phyloP scores from a whole-genome alignment of 768 basidiomycete genomes.

The Epithele typhae region DNA sequence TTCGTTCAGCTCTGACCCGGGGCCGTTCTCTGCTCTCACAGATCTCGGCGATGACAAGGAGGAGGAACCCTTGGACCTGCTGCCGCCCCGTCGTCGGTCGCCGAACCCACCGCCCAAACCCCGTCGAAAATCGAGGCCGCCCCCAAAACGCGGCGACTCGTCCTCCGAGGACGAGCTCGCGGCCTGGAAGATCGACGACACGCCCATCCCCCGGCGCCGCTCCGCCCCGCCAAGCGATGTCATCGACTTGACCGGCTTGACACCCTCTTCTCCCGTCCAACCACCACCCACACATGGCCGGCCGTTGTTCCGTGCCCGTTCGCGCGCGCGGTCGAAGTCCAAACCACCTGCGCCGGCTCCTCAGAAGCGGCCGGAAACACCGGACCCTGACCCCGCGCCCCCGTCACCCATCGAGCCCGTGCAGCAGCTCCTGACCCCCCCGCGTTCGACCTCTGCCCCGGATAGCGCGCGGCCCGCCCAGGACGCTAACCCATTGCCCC shows the following conservation, averaged over 20 bases:
- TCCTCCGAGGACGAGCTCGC: constrained; percentile 25
- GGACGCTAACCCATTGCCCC: background rate
- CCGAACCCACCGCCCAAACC: background rate
- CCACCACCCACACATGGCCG: constrained; percentile 1
- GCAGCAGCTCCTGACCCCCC: constrained; percentile 15
- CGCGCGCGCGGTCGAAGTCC: constrained; percentile 5
- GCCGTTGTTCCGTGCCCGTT: background rate
- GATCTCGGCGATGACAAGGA: constrained; percentile 12
- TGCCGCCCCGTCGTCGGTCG: too few relatives aligned
- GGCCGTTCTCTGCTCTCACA: too few relatives aligned
- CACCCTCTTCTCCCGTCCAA: constrained; percentile 5
- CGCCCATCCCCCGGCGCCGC: constrained; percentile 6
- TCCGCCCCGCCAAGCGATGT: constrained; percentile 4
- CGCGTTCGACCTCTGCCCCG: constrained; percentile 12
- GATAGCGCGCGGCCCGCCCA: background rate
- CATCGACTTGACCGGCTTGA: constrained; percentile 15
- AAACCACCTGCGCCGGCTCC: background rate
- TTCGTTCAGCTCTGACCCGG: too few relatives aligned
- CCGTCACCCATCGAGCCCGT: background rate
- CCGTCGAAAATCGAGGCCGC: constrained; percentile 3
- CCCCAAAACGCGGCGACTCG: constrained; percentile 6
- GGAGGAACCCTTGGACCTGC: too few relatives aligned
- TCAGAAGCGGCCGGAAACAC: background rate
- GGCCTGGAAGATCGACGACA: constrained; percentile 17
- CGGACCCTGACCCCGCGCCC: too few relatives aligned